These are phyloP conservation scores for Globisporangium perplexum DNA, from an alignment of 352 stramenopile genomes.

Conservation along the genomic window DNA sequence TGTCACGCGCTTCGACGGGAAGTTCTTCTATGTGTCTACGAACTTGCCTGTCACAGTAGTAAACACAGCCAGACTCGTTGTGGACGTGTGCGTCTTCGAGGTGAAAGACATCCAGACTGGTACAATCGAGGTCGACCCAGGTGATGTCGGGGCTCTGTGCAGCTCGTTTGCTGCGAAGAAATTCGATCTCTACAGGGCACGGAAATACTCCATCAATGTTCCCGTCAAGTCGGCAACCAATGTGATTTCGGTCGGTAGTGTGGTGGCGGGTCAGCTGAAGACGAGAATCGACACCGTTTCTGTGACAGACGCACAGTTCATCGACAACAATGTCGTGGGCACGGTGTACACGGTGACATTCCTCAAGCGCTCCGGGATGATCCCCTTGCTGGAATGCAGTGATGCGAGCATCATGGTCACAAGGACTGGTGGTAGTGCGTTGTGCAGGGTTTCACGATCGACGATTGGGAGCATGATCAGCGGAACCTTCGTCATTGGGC, in stretches of 20 bases:
- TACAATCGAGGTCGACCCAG: conserved; percentile 26
- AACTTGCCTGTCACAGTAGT: conserved; percentile 16
- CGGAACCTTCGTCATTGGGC: conserved; percentile 53
- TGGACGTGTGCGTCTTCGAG: conserved; percentile 54
- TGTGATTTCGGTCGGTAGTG: conserved; percentile 26
- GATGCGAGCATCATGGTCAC: conserved; percentile 23
- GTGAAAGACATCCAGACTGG: conserved; percentile 22
- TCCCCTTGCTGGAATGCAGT: conserved; percentile 49
- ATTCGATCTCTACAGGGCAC: conserved; percentile 53
- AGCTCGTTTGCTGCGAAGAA: conserved; percentile 33
- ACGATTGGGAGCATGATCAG: conserved; percentile 59
- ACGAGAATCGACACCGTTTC: conserved; percentile 47
- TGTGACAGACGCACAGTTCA: conserved; percentile 27
- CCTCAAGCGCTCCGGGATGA: conserved; percentile 42
- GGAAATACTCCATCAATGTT: conserved; percentile 29
- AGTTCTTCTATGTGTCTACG: conserved; percentile 30
- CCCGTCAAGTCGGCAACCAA: conserved; percentile 36
- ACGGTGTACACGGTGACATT: conserved; percentile 65
- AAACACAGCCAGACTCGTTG: conserved; percentile 30
- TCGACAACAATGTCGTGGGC: conserved; percentile 44
- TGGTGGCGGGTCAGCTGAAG: conserved; percentile 42
- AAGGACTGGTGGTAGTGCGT: conserved; percentile 11
- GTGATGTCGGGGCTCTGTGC: conserved; percentile 47
- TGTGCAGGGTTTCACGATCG: conserved; percentile 30
- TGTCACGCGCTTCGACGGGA: conserved; percentile 62